phyloP scores from a whole-genome alignment of 2,329 filamentous ascomycete genomes.

The Tolypocladium sp. region DNA sequence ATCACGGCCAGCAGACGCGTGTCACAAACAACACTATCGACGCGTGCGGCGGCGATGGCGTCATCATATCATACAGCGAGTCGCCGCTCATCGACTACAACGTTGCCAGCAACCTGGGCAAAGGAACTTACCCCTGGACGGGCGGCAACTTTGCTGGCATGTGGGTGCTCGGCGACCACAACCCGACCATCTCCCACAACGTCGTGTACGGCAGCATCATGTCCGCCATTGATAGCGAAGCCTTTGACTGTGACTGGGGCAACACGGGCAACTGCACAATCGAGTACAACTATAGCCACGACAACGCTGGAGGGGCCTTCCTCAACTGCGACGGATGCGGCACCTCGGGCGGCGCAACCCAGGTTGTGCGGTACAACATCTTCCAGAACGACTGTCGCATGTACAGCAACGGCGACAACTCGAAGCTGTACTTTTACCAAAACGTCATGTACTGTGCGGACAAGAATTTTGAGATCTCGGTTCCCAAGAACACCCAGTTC shows the following conservation, averaged over 20 bases:
- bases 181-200: conserved; percentile 11
- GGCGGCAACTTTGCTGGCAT: conserved; percentile 17
- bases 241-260: conserved; percentile 17
- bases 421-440: conserved; percentile 14
- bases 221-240: conserved; percentile 12
- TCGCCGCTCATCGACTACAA: conserved; percentile 13
- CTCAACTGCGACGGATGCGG: conserved; percentile 16
- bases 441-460: conserved; percentile 15
- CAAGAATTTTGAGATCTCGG: conserved; percentile 9
- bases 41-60: conserved; percentile 13
- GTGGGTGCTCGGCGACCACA: conserved; percentile 13
- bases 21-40: conserved; percentile 11
- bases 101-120: conserved; percentile 11
- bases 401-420: conserved; percentile 10
- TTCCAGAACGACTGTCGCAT: conserved; percentile 16
- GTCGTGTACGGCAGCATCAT: conserved; percentile 14
- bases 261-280: conserved; percentile 15
- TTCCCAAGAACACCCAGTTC: conserved; percentile 9
- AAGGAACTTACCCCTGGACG: conserved; percentile 13
- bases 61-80: conserved; percentile 12
- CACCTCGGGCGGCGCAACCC: conserved; percentile 10
- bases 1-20: conserved; percentile 7
- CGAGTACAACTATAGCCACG: conserved; percentile 16
- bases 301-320: conserved; percentile 16
- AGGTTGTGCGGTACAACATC: conserved; percentile 16